Conservation (phyloP, 495 filamentous ascomycete species). For the Lasiosphaeris hirsuta region DNA sequence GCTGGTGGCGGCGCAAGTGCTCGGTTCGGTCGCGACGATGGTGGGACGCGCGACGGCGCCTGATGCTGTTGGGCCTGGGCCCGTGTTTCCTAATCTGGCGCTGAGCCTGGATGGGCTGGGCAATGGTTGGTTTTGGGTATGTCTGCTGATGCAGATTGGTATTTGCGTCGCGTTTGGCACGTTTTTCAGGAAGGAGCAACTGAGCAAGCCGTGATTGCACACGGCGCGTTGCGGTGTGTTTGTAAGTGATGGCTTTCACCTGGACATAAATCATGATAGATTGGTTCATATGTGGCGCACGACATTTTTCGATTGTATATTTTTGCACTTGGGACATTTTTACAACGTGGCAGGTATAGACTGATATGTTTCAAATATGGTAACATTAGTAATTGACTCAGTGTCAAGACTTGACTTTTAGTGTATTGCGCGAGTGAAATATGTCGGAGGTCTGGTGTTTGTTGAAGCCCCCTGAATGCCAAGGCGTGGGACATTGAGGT, state of each 20-base stretch:
- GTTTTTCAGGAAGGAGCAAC: constrained; percentile 68
- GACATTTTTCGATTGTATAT: too few species aligned
- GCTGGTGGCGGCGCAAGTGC: constrained; percentile 51
- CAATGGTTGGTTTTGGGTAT: constrained; percentile 63
- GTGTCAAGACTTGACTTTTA: too few species aligned
- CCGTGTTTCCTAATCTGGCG: constrained; percentile 56
- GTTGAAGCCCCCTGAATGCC: too few species aligned
- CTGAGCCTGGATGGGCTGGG: constrained; percentile 42
- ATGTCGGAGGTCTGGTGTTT: too few species aligned
- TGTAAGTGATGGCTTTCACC: background rate
- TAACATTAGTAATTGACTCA: too few species aligned
- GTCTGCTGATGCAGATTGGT: constrained; percentile 53
- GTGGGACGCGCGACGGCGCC: constrained; percentile 54
- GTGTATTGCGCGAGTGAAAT: too few species aligned
- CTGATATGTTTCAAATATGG: too few species aligned
- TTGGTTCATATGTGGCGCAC: too few species aligned
- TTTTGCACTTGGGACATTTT: too few species aligned
- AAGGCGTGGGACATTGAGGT: background rate
- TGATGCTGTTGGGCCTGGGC: constrained; percentile 53
- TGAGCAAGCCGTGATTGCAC: constrained; percentile 54
- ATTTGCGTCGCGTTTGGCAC: constrained; percentile 61
- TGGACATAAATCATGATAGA: background rate
- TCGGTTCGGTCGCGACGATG: constrained; percentile 55
- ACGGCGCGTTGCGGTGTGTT: background rate
- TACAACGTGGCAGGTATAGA: too few species aligned